These are phyloP conservation scores for Aciculosporium take DNA, from an alignment of 2,329 filamentous ascomycete genomes.

Conservation along the genomic window DNA sequence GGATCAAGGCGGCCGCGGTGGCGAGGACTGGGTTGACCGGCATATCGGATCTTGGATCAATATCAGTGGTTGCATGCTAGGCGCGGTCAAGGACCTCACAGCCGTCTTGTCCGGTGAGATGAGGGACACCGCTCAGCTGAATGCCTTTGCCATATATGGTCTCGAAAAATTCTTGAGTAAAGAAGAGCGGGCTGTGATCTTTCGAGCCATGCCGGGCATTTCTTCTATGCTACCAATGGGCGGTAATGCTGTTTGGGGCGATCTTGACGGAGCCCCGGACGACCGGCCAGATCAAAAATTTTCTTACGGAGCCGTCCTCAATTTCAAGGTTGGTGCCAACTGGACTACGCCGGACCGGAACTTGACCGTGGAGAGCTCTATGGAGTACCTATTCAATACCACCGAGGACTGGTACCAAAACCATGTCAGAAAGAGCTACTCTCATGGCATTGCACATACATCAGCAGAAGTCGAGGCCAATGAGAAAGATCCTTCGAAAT, in stretches of 20 bases:
- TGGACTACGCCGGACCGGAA: slow-evolving; percentile 54
- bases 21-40: slow-evolving; percentile 76
- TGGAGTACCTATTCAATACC: slow-evolving; percentile 64
- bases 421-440: slow-evolving; percentile 63
- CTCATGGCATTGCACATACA: slow-evolving; percentile 75
- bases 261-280: slow-evolving; percentile 74
- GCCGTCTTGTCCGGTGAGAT: slow-evolving; percentile 92
- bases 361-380: slow-evolving; percentile 62
- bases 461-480: slow-evolving; percentile 67
- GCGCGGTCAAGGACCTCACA: slow-evolving; percentile 78
- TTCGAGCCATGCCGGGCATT: slow-evolving; percentile 92
- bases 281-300: slow-evolving; percentile 59
- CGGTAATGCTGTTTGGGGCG: slow-evolving; percentile 90
- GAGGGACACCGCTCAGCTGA: slow-evolving; percentile 94
- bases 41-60: slow-evolving; percentile 96
- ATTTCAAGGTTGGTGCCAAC: slow-evolving; percentile 58
- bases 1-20: slow-evolving; percentile 63
- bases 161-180: slow-evolving; percentile 89
- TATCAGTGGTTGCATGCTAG: slow-evolving; percentile 94
- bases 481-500: slow-evolving; percentile 63
- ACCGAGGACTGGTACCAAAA: slow-evolving; percentile 77
- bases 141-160: slow-evolving; percentile 90
- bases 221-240: slow-evolving; percentile 94
- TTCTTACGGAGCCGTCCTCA: slow-evolving; percentile 69
- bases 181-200: slow-evolving; percentile 82